Conservation (phyloP, 2,329 filamentous ascomycete species). For the Aspergillus costaricaensis region DNA sequence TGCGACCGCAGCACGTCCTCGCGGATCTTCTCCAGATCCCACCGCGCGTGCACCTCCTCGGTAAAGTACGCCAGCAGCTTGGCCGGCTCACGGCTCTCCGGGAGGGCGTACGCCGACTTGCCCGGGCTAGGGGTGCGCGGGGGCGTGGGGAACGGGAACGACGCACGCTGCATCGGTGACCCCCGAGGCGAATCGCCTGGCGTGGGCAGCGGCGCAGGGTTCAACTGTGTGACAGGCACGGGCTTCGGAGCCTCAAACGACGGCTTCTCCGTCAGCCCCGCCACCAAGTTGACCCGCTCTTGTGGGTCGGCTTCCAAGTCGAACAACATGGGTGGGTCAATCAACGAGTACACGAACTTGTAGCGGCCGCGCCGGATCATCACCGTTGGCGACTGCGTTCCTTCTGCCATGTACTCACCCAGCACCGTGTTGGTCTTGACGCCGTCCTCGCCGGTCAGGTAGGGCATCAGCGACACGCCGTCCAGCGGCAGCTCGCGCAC, state of each 20-base stretch:
- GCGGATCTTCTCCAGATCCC: constrained; percentile 80
- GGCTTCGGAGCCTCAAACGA: constrained; percentile 42
- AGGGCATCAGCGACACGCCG: constrained; percentile 77
- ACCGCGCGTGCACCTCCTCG: constrained; percentile 70
- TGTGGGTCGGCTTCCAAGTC: constrained; percentile 74
- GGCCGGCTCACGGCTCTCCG: constrained; percentile 36
- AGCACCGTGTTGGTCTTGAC: constrained; percentile 77
- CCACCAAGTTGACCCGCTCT: constrained; percentile 70
- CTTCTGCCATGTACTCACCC: constrained; percentile 93
- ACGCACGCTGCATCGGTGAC: constrained; percentile 29
- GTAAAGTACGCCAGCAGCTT: constrained; percentile 66
- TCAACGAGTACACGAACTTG: constrained; percentile 88
- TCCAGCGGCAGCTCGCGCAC: constrained; percentile 78
- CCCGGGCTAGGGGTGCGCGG: constrained; percentile 43
- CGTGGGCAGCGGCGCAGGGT: constrained; percentile 32
- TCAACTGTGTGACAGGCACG: constrained; percentile 18
- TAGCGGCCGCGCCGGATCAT: constrained; percentile 89
- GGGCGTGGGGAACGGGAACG: constrained; percentile 39
- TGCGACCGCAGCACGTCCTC: constrained; percentile 73
- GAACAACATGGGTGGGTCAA: constrained; percentile 81
- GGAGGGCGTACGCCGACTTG: constrained; percentile 35
- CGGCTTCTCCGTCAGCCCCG: constrained; percentile 39
- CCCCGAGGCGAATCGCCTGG: constrained; percentile 33
- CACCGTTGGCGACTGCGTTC: constrained; percentile 82
- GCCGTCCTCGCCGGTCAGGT: constrained; percentile 62